Evolutionary conservation across 139 green algal genomes (phyloP).

Genomic region (Chlamydomonas sp.): DNA sequence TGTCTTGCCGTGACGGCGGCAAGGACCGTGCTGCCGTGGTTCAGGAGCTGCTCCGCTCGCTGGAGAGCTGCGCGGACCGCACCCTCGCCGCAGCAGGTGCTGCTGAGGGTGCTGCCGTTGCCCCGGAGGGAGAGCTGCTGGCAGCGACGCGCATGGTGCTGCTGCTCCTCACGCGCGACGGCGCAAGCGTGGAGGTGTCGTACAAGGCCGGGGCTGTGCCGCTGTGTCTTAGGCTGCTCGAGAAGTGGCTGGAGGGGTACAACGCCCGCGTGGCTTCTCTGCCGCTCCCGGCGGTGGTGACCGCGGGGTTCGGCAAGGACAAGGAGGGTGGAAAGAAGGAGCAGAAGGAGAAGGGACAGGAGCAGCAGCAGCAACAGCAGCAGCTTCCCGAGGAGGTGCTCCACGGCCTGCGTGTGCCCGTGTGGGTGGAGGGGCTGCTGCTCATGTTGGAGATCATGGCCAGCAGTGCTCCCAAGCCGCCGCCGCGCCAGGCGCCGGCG

Average conservation of each 20-base stretch:
- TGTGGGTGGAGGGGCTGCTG: conserved; percentile 86
- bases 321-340: background rate
- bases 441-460: conserved; percentile 79
- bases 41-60: conserved; percentile 59
- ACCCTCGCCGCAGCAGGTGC: background rate
- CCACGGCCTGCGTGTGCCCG: conserved; percentile 61
- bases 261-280: conserved; percentile 18
- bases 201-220: conserved; percentile 47
- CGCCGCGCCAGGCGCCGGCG: background rate
- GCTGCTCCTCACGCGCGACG: conserved; percentile 77
- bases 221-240: conserved; percentile 63
- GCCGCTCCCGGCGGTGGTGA: background rate
- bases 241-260: conserved; percentile 68
- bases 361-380: background rate
- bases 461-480: conserved; percentile 43
- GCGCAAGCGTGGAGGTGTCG: conserved; percentile 49
- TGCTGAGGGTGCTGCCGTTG: background rate
- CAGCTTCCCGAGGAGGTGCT: background rate
- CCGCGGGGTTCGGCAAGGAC: background rate
- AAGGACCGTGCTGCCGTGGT: conserved; percentile 61
- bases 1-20: conserved; percentile 66
- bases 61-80: conserved; percentile 34
- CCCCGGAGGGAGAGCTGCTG: conserved; percentile 19
- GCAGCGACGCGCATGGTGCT: conserved; percentile 73
- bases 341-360: background rate